Evolutionary conservation across 768 basidiomycete species (phyloP).

Genomic region (Suillus paluster): DNA sequence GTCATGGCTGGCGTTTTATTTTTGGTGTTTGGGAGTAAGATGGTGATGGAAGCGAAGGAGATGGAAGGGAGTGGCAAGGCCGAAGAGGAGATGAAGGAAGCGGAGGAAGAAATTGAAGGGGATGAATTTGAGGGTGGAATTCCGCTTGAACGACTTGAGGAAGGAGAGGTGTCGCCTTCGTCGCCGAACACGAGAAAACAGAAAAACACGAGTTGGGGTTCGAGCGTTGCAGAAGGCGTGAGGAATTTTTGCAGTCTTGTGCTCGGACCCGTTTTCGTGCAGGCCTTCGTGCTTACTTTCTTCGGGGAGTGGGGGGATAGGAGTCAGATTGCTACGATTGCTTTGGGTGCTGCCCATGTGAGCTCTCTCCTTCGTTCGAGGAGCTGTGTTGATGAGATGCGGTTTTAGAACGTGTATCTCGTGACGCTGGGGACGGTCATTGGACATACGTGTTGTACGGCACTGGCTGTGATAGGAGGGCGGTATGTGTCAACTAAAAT

Average conservation of each 20-base stretch:
- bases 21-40: conserved; percentile 87
- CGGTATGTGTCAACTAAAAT: conserved; percentile 92
- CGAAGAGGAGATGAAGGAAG: conserved; percentile 93
- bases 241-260: conserved; percentile 84
- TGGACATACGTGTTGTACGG: conserved; percentile 86
- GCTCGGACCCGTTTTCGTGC: conserved; percentile 85
- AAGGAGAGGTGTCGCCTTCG: conserved; percentile 46
- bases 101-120: conserved; percentile 92
- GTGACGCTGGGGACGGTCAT: conserved; percentile 90
- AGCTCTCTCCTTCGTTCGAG: conserved; percentile 20
- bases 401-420: conserved; percentile 83
- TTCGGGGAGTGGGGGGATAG: conserved; percentile 98
- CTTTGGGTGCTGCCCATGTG: conserved; percentile 45
- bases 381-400: background rate
- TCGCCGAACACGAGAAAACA: conserved; percentile 13
- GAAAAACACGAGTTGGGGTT: background rate
- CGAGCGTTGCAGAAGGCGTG: conserved; percentile 64
- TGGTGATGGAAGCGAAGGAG: conserved; percentile 81
- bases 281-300: conserved; percentile 93
- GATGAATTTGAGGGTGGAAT: conserved; percentile 66
- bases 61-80: conserved; percentile 87
- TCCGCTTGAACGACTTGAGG: conserved; percentile 79
- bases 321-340: conserved; percentile 72
- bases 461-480: conserved; percentile 90
- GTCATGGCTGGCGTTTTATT: conserved; percentile 81